A percentile compares a stretch with the other conserved stretches of the same genome.
These are phyloP conservation scores for Pseudopediastrum boryanum DNA, from an alignment of 139 green algal genomes.

Conservation along the genomic window DNA sequence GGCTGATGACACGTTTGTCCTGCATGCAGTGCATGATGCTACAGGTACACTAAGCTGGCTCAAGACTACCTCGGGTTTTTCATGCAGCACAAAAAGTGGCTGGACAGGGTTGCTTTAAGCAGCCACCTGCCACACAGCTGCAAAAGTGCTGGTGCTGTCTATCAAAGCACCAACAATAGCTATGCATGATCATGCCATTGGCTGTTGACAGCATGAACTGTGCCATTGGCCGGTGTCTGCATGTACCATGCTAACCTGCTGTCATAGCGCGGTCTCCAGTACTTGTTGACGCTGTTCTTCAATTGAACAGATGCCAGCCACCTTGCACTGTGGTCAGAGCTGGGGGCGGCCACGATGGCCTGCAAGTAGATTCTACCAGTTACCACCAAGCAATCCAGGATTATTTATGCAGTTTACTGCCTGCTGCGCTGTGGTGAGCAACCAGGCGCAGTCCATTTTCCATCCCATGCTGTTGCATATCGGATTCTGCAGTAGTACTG, in stretches of 20 bases:
- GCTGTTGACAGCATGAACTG: neutral
- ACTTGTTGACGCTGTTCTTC: slow-evolving; percentile 88
- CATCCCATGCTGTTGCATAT: neutral
- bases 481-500: neutral
- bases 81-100: neutral
- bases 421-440: neutral
- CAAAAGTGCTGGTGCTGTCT: too few relatives aligned
- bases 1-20: too few relatives aligned
- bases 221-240: too few relatives aligned
- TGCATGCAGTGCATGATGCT: too few relatives aligned
- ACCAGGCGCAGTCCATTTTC: neutral
- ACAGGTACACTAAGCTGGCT: too few relatives aligned
- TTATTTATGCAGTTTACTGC: neutral
- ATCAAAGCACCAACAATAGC: too few relatives aligned
- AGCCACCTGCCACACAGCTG: too few relatives aligned
- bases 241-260: slow-evolving; percentile 21
- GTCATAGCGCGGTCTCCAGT: slow-evolving; percentile 67
- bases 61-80: too few relatives aligned
- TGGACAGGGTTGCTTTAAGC: neutral
- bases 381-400: neutral
- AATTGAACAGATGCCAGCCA: slow-evolving; percentile 91
- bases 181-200: too few relatives aligned
- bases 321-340: slow-evolving; percentile 73
- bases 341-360: slow-evolving; percentile 75
- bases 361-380: slow-evolving; percentile 41